Base-by-base conservation (phyloP, 2,329 filamentous ascomycete genomes). In the Aspergillus nomiae region DNA sequence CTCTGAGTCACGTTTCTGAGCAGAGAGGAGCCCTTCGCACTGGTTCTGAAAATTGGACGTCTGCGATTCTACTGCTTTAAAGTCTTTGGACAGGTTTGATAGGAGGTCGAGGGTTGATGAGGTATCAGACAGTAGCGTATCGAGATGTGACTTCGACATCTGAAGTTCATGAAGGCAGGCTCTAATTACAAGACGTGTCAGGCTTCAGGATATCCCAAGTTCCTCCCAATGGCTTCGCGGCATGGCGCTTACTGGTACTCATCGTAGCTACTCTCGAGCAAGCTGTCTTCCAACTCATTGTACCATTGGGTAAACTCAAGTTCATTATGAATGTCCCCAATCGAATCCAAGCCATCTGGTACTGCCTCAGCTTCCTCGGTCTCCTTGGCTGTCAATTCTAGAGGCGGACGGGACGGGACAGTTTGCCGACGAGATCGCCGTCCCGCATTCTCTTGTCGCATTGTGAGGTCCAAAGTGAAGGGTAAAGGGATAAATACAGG, bases 41-140 rank as follows among this genome's bases (percentile, higher is more conserved):
- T 96, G 93, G 54, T 90, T 88, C 75, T 94, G 92, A 81, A 99
- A 98, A 16, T 91, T 90, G n/a, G 90, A 92, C 0, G 95, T 99
- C 79, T 98, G 94, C 11, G 87, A 83, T 71, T 97, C 93, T 56
- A 99, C 94, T 0, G 90, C 84, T 69, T 90, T 89, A 81, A 99
- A 99, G 6, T 94, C 94, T 70, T 90, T 87, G 16, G 94, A 94
- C 19, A 99, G 84, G 0, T 86, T 88, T 19, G 91, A 89, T 32
- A 99, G 84, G 21, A 96, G 83, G 50, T 88, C 84, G 45, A 99
- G 83, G 0, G 93, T 90, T 21, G 86, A 86, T 60, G 91, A 87
- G 1, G 94, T 93, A 74, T 93, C 92, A 32, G 86, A 82, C 28
- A 97, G 85, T 16, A 99, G 84, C 46, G 87, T 86, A 66, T 93